Evolutionary conservation across 202 grass and related monocot species (phyloP).

Genomic region (Hordeum pubiflorum): DNA sequence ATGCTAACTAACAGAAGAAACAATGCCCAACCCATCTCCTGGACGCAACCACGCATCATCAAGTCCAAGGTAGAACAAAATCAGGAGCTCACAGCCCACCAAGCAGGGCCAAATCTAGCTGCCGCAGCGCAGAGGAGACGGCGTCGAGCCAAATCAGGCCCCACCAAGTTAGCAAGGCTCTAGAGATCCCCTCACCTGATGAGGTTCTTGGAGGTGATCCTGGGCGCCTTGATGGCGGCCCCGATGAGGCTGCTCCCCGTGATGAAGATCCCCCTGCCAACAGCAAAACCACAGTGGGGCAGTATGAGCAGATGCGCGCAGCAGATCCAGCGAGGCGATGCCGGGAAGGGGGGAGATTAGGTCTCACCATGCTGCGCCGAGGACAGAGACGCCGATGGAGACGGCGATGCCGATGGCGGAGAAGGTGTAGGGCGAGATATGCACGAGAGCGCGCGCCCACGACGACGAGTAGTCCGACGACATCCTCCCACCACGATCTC

Average conservation of each 20-base stretch:
- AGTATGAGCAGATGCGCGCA: background rate
- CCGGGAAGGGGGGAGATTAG: background rate
- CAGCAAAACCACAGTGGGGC: background rate
- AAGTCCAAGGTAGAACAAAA: background rate
- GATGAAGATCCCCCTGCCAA: conserved; percentile 90
- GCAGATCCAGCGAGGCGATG: conserved; percentile 6
- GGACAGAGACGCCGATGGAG: conserved; percentile 93
- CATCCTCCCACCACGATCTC: conserved; percentile 30
- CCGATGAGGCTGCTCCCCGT: conserved; percentile 97
- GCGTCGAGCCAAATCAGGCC: background rate
- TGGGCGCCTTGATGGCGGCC: conserved; percentile 90
- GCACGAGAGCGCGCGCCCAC: conserved; percentile 71
- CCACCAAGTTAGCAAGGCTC: background rate
- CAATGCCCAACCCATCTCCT: background rate
- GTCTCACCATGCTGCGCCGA: conserved; percentile 80
- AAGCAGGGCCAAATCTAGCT: background rate
- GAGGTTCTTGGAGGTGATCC: conserved; percentile 99
- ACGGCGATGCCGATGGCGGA: conserved; percentile 89
- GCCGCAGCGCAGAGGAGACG: background rate
- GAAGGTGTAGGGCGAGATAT: conserved; percentile 96
- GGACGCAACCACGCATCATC: background rate
- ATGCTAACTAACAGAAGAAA: background rate
- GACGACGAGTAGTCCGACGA: conserved; percentile 55
- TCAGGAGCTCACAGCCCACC: background rate
- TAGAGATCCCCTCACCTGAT: conserved; percentile 55